A percentile compares a stretch with the other conserved stretches of the same genome.
Evolutionary conservation across 2,329 filamentous ascomycete genomes (phyloP).

Genomic region (Aspergillus brasiliensis): DNA sequence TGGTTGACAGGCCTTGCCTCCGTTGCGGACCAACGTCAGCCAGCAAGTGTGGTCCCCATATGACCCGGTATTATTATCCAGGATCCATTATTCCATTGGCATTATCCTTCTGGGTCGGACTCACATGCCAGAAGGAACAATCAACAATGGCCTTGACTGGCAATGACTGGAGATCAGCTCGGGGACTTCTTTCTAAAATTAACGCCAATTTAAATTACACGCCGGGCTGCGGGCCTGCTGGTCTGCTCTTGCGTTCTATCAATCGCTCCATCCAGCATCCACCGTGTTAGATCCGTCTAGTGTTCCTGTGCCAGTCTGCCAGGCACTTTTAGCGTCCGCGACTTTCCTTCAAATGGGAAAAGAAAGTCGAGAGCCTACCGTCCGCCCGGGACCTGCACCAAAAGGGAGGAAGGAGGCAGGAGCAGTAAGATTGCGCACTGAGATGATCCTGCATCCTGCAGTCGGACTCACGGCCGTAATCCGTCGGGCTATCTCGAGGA

Average conservation of each 20-base stretch:
- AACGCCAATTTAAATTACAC: not conserved
- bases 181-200: not conserved
- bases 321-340: not conserved
- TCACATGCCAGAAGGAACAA: not conserved
- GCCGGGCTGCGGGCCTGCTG: not conserved
- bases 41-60: not conserved
- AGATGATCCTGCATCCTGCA: not conserved
- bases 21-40: not conserved
- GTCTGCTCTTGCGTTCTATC: too few relatives aligned
- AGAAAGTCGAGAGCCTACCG: not conserved
- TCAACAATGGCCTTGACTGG: not conserved
- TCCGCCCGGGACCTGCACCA: not conserved
- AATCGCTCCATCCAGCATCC: too few relatives aligned
- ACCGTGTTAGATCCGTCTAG: not conserved
- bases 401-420: not conserved
- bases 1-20: not conserved
- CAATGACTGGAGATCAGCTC: not conserved
- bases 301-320: not conserved
- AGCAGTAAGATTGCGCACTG: not conserved
- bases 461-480: not conserved
- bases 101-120: not conserved
- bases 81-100: too few relatives aligned
- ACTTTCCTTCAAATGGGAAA: not conserved
- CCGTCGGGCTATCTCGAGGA: not conserved
- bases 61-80: not conserved